These are phyloP conservation scores for Juglanconis oblonga DNA, from an alignment of 2,329 filamentous ascomycete genomes.

Conservation along the genomic window DNA sequence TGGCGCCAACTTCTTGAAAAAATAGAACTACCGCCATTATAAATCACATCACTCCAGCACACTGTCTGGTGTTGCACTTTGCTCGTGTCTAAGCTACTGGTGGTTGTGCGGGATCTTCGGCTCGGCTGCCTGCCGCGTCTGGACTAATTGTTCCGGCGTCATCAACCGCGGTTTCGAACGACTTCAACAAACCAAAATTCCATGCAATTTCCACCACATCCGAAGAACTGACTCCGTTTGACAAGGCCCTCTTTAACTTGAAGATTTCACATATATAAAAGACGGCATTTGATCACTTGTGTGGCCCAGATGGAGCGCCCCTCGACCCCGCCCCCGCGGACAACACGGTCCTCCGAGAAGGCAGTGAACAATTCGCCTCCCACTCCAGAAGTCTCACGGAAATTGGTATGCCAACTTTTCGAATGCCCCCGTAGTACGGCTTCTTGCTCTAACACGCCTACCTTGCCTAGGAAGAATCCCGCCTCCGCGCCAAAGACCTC, in stretches of 20 bases:
- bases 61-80: neutral
- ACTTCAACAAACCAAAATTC: neutral
- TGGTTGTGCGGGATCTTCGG: constrained; percentile 2
- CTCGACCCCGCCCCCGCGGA: constrained; percentile 40
- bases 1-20: neutral
- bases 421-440: neutral
- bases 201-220: neutral
- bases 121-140: constrained; percentile 15
- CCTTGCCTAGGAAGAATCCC: constrained; percentile 71
- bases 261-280: no score
- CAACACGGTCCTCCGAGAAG: constrained; percentile 27
- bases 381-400: constrained; percentile 51
- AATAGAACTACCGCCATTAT: neutral
- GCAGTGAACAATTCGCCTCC: constrained; percentile 39
- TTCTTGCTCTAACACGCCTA: constrained; percentile 3
- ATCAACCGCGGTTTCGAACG: neutral
- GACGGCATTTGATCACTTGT: neutral
- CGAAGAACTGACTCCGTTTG: no score
- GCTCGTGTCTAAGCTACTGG: neutral
- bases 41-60: neutral
- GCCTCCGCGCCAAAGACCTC: constrained; percentile 83
- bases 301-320: constrained; percentile 41
- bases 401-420: constrained; percentile 3
- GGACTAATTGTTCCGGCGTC: constrained; percentile 1
- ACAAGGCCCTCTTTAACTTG: neutral